Percentiles rank a stretch among this genome's conserved stretches.
Conservation (phyloP, 768 basidiomycete species). For the Xerocomus spinulosus region DNA sequence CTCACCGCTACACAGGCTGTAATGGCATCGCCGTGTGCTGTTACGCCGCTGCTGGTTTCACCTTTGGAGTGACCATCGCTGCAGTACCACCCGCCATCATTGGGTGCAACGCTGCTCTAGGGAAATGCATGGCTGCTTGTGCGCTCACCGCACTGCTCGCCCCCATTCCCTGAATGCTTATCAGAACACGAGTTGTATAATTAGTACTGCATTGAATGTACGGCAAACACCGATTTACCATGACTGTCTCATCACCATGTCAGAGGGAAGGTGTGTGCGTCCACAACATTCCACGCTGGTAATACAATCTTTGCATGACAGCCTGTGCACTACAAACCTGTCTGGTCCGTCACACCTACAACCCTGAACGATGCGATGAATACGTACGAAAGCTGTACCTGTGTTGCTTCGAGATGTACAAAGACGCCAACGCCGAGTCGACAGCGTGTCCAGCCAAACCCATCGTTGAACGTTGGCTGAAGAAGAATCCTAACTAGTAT, state of each 20-base stretch:
- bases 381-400: slow-evolving; percentile 50
- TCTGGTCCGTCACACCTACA: slow-evolving; percentile 58
- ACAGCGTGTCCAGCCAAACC: slow-evolving; percentile 57
- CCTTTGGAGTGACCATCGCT: slow-evolving; percentile 21
- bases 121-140: slow-evolving; percentile 24
- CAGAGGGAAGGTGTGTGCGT: slow-evolving; percentile 23
- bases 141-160: slow-evolving; percentile 17
- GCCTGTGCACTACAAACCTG: slow-evolving; percentile 64
- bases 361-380: slow-evolving; percentile 56
- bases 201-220: no score
- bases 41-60: slow-evolving; percentile 22
- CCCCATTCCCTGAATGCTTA: slow-evolving; percentile 20
- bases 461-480: slow-evolving; percentile 57
- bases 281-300: background rate
- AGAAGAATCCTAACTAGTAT: slow-evolving; percentile 27
- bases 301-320: slow-evolving; percentile 21
- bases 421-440: slow-evolving; percentile 40
- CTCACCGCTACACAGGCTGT: slow-evolving; percentile 17
- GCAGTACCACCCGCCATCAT: slow-evolving; percentile 18
- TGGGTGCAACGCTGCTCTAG: slow-evolving; percentile 21
- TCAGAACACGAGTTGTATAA: no score
- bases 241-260: no score
- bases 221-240: background rate
- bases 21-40: slow-evolving; percentile 20
- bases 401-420: slow-evolving; percentile 61